These are phyloP conservation scores for Tinospora cordifolia DNA, from an alignment of 164 flowering plant genomes.

Conservation along the genomic window DNA sequence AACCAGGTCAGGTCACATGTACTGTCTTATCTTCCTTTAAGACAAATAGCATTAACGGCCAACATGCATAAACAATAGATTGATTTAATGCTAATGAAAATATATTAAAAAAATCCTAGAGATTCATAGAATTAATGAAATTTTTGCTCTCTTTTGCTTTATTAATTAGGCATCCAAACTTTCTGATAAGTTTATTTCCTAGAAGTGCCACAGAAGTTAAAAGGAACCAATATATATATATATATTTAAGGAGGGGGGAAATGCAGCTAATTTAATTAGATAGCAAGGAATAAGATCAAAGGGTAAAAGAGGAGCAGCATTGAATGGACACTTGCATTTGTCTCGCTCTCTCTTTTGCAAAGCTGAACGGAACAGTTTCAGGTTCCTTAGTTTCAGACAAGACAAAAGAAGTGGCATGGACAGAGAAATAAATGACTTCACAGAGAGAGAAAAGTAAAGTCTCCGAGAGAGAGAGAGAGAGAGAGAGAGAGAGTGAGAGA, in stretches of 20 bases:
- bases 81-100: too few relatives aligned
- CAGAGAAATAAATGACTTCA: not conserved
- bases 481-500: not conserved
- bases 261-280: not conserved
- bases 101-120: too few relatives aligned
- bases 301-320: not conserved
- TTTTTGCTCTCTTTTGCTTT: too few relatives aligned
- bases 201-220: not conserved
- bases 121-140: too few relatives aligned
- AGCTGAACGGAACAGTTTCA: constrained; percentile 1
- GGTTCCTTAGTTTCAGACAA: not conserved
- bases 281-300: not conserved
- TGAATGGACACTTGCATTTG: not conserved
- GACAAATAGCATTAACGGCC: too few relatives aligned
- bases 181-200: not conserved
- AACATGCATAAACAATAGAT: too few relatives aligned
- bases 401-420: not conserved
- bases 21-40: too few relatives aligned
- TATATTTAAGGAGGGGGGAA: too few relatives aligned
- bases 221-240: too few relatives aligned
- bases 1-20: too few relatives aligned
- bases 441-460: not conserved
- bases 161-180: not conserved
- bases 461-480: too few relatives aligned
- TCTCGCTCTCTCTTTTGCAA: not conserved